Base-by-base conservation (phyloP, 257 asterid genomes). In the Solanum chiquidenum region DNA sequence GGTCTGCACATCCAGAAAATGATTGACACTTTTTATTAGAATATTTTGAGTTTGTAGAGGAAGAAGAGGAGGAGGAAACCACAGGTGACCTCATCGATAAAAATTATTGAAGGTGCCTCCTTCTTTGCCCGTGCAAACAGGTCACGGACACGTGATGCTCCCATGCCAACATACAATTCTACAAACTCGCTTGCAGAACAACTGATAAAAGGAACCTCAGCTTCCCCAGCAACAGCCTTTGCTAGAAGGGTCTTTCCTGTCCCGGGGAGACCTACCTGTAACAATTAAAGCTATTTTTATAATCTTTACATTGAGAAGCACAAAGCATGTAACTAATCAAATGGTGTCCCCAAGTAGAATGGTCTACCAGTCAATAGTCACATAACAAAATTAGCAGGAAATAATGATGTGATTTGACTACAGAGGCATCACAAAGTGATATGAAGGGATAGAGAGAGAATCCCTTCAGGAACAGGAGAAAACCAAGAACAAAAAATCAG, bases 151-250 rank as follows among this genome's bases (percentile, higher is more conserved):
- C 99, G 99, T 85, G 99, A 97, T 87, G 99, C 99, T 86, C 99
- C 99, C 99, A 97, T 96, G 25, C 99, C 99, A 82, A 97, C 99
- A 91, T 95, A 97, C 87, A 97, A 91, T 91, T 97, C 99, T 20
- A 97, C 99, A 91, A 97, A 97, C 93, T 97, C 99, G 77, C 99
- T 97, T 21, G 99, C 99, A 46, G 99, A 97, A 93, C 99, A 97
- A 94, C 99, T 97, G 88, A 97, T 93, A 93, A 97, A 97, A 46
- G 99, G 99, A 85, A 97, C 99, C 86, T 95, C 98, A 87, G 99
- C 99, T 92, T 97, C 99, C 68, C 99, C 99, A 52, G 99, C 99
- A 74, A 97, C 98, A 86, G 99, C 99, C 93, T 97, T 97, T 60
- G 99, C 99, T 89, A 97, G 87, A 88, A 97, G 98, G 88, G 99